Percentiles rank a stretch among this genome's conserved stretches.
Evolutionary conservation across 2,329 filamentous ascomycete species (phyloP).

Genomic region (Orbilia quercus): DNA sequence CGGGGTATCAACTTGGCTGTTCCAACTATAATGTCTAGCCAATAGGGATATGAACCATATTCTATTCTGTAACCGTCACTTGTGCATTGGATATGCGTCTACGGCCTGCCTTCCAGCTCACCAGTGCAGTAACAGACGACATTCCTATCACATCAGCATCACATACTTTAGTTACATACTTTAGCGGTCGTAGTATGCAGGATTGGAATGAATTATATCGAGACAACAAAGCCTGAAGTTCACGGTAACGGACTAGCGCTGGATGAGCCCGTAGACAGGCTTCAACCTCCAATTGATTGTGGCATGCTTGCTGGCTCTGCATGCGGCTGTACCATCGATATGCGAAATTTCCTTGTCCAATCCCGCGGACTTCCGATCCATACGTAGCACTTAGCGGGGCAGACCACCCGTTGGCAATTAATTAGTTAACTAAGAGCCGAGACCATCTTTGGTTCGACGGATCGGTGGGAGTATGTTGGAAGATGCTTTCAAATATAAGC

Average conservation of each 20-base stretch:
- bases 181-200: background rate
- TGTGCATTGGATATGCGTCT: constrained; percentile 15
- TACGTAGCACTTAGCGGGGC: too few relatives aligned
- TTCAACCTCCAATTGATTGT: constrained; percentile 3
- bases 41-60: background rate
- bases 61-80: background rate
- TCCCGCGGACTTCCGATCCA: constrained; percentile 18
- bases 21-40: background rate
- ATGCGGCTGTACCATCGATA: background rate
- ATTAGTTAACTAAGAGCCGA: background rate
- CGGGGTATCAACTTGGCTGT: background rate
- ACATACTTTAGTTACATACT: background rate
- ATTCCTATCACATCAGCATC: too few relatives aligned
- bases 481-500: constrained; percentile 17
- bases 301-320: constrained; percentile 8
- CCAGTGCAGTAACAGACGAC: background rate
- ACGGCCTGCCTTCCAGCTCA: constrained; percentile 26
- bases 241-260: background rate
- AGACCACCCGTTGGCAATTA: too few relatives aligned
- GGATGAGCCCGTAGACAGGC: background rate
- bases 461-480: background rate
- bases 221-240: background rate
- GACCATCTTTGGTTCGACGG: constrained; percentile 3
- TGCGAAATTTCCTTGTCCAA: background rate
- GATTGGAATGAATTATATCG: background rate